Evolutionary conservation across 805 yeast genomes (phyloP), one percentile per base, ranked within the genome.

Genomic region (Candida broadrunensis): DNA sequence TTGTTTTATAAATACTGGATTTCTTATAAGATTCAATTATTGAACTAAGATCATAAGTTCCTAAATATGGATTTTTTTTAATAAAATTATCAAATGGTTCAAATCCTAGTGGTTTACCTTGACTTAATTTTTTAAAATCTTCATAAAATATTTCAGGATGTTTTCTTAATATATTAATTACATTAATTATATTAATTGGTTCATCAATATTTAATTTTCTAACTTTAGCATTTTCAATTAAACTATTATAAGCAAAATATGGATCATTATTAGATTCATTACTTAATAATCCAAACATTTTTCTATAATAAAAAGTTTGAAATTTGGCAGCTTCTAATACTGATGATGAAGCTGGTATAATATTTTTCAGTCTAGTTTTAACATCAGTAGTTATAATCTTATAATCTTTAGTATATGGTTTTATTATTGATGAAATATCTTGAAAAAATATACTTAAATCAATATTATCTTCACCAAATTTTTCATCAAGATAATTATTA

Each of bases 231-330:
- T 80, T 81, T 19, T 66, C 63, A 2, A 73, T 36, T 21, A 80
- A 54, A 48, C 71, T 66, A 1, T 58, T 41, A 52, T 77, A 79
- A 0, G 77, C 63, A 13, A 51, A 45, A 0, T 44, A 33, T 2
- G 56, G 48, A 32, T 56, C 42, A 19, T 41, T 37, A 3, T 58
- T 32, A 1, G 35, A 18, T 12, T 50, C 48, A 0, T 51, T 36
- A 17, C 43, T 43, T 25, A 81, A 47, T 2, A 59, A 43, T 16
- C 66, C 73, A 5, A 82, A 47, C 38, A 85, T 69, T 32, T 66
- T 58, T 16, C 77, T 63, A 54, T 85, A 85, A 47, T 80, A 73
- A 60, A 71, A 70, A 3, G 82, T 80, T 61, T 85, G 93, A n/a
- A 70, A 44, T 50, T 73, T 72, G 2, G 85, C 73, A 5, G 75